Evolutionary conservation across 305 asterid species (phyloP).

Genomic region (Ilex paraguariensis): DNA sequence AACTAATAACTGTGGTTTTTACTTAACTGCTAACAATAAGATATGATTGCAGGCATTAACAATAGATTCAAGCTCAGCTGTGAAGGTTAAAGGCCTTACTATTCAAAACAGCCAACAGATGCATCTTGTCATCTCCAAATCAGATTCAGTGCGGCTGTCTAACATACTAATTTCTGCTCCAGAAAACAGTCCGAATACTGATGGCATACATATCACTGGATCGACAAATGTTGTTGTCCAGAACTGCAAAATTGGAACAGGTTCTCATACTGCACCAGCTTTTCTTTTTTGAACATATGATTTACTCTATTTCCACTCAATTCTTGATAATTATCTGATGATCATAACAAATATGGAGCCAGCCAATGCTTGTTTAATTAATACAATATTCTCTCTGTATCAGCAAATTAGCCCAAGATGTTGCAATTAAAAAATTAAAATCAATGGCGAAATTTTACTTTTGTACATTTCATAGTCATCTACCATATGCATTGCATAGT

Average conservation of each 20-base stretch:
- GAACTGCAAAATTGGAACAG: slow-evolving; percentile 94
- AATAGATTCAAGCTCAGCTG: slow-evolving; percentile 72
- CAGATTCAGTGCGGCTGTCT: slow-evolving; percentile 53
- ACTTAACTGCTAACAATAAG: background rate
- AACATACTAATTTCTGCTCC: slow-evolving; percentile 71
- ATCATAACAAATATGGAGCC: too few species aligned
- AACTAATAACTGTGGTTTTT: background rate
- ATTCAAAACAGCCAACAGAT: slow-evolving; percentile 88
- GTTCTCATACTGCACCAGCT: slow-evolving; percentile 18
- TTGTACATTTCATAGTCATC: too few species aligned
- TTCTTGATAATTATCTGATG: too few species aligned
- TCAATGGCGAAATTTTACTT: too few species aligned
- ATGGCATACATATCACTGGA: slow-evolving; percentile 85
- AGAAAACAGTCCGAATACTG: slow-evolving; percentile 92
- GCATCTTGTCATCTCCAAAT: slow-evolving; percentile 71
- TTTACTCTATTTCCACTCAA: too few species aligned
- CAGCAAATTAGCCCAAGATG: too few species aligned
- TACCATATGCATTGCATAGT: too few species aligned
- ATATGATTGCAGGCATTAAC: slow-evolving; percentile 71
- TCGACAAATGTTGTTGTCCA: slow-evolving; percentile 81
- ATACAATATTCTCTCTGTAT: too few species aligned
- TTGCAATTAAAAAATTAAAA: too few species aligned
- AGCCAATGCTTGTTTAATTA: too few species aligned
- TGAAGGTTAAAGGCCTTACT: slow-evolving; percentile 76
- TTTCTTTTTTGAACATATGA: too few species aligned